A percentile compares a stretch with the other conserved stretches of the same genome.
These are phyloP conservation scores for Hypoxylon fragiforme DNA, from an alignment of 495 filamentous ascomycete species.

Conservation along the genomic window DNA sequence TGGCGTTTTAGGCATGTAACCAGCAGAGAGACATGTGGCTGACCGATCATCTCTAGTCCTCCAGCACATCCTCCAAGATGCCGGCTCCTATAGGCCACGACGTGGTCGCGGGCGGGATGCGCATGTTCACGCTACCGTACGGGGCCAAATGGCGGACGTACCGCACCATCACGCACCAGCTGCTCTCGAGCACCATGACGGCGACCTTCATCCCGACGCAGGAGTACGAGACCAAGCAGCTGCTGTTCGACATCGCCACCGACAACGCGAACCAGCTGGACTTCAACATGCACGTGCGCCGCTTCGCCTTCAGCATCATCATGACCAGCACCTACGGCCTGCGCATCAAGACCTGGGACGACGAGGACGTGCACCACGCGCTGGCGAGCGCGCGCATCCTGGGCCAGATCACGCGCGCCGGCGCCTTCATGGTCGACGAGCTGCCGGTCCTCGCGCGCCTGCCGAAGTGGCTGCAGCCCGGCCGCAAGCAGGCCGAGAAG, in stretches of 20 bases:
- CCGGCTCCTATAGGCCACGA: constrained; percentile 37
- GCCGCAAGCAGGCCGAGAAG: constrained; percentile 8
- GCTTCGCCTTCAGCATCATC: constrained; percentile 42
- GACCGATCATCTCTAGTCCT: background rate
- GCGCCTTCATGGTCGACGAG: constrained; percentile 34
- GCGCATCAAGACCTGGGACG: constrained; percentile 37
- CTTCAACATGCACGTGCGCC: constrained; percentile 41
- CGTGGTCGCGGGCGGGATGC: constrained; percentile 34
- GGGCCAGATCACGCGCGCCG: constrained; percentile 17
- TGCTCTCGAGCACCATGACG: constrained; percentile 32
- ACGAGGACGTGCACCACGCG: constrained; percentile 40
- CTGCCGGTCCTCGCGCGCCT: constrained; percentile 25
- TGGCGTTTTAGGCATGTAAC: too few relatives aligned
- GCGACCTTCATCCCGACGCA: constrained; percentile 45
- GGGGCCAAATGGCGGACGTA: constrained; percentile 47
- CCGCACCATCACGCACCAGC: constrained; percentile 32
- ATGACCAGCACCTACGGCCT: constrained; percentile 41
- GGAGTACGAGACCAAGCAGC: constrained; percentile 51
- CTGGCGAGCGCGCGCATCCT: constrained; percentile 12
- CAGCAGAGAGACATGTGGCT: too few relatives aligned
- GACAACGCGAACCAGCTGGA: constrained; percentile 16
- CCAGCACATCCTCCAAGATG: constrained; percentile 32
- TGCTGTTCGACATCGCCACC: constrained; percentile 45
- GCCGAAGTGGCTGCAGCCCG: constrained; percentile 33
- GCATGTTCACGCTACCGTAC: constrained; percentile 51